Conservation (phyloP, 257 asterid genomes). For the Fraxinus excelsior region DNA sequence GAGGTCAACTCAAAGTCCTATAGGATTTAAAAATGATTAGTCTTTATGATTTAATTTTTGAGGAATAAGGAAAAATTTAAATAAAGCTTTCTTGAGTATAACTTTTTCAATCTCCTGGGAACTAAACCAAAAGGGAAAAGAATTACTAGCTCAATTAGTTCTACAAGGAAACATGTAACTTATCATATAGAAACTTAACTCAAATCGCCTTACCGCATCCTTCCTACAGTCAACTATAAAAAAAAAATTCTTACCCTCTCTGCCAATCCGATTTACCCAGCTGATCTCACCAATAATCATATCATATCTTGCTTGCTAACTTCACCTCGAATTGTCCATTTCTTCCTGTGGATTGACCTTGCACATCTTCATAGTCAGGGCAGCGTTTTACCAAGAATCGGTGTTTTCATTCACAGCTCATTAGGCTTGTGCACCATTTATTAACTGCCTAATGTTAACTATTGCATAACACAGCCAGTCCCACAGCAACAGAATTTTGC, state of each 20-base stretch:
- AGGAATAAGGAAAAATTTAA: background rate
- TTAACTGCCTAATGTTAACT: background rate
- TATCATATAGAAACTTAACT: background rate
- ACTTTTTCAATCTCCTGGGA: background rate
- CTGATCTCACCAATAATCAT: background rate
- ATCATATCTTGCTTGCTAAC: background rate
- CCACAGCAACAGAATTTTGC: background rate
- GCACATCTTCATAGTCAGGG: background rate
- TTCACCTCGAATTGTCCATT: background rate
- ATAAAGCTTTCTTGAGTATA: background rate
- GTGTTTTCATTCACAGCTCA: background rate
- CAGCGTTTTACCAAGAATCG: background rate
- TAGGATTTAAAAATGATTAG: background rate
- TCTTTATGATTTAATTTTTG: background rate
- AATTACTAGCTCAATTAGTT: background rate
- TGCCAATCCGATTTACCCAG: background rate
- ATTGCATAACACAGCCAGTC: background rate
- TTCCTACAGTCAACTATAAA: background rate
- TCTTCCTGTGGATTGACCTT: background rate
- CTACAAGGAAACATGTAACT: background rate
- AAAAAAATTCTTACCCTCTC: background rate
- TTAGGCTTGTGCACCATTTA: background rate
- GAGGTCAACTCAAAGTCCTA: background rate
- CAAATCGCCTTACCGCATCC: background rate
- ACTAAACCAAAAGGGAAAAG: background rate